Evolutionary conservation across 2,329 filamentous ascomycete genomes (phyloP).

Genomic region (Knoxdaviesia proteae): DNA sequence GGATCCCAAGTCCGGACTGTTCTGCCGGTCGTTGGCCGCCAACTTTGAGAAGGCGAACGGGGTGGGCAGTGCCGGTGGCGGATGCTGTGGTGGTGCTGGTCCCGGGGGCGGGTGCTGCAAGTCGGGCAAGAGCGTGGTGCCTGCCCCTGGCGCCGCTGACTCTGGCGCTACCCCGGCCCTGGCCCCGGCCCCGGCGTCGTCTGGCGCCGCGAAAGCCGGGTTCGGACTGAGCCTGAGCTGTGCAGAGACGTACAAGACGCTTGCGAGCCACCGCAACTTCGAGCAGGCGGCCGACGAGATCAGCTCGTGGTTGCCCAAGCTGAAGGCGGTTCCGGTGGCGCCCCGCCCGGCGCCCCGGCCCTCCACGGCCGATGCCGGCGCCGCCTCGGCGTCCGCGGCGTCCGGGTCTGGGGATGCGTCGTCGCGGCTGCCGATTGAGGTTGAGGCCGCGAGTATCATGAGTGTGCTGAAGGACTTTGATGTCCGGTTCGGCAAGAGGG

Average conservation of each 20-base stretch:
- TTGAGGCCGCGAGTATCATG: slow-evolving; percentile 71
- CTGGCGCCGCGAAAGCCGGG: slow-evolving; percentile 11
- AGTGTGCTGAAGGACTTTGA: slow-evolving; percentile 68
- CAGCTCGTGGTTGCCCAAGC: slow-evolving; percentile 53
- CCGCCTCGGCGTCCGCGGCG: background rate
- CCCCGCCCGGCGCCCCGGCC: slow-evolving; percentile 6
- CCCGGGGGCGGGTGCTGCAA: slow-evolving; percentile 46
- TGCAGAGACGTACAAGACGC: slow-evolving; percentile 59
- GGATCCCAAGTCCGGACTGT: slow-evolving; percentile 62
- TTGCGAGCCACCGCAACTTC: slow-evolving; percentile 59
- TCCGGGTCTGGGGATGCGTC: slow-evolving; percentile 3
- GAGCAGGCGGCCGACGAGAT: slow-evolving; percentile 54
- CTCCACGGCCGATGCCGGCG: slow-evolving; percentile 10
- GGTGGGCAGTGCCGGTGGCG: slow-evolving; percentile 14
- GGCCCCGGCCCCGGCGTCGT: slow-evolving; percentile 1
- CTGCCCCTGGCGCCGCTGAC: slow-evolving; percentile 12
- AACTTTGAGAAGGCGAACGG: slow-evolving; percentile 26
- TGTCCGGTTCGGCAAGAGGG: slow-evolving; percentile 37
- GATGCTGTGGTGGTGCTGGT: slow-evolving; percentile 44
- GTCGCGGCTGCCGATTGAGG: slow-evolving; percentile 43
- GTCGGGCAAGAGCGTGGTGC: slow-evolving; percentile 12
- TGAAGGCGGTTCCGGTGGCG: slow-evolving; percentile 34
- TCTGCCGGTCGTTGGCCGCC: slow-evolving; percentile 63
- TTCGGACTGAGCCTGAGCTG: slow-evolving; percentile 42
- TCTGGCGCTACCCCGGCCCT: slow-evolving; percentile 8